Evolutionary conservation across 2,329 filamentous ascomycete genomes (phyloP).

Genomic region (Cladosporium sp.): DNA sequence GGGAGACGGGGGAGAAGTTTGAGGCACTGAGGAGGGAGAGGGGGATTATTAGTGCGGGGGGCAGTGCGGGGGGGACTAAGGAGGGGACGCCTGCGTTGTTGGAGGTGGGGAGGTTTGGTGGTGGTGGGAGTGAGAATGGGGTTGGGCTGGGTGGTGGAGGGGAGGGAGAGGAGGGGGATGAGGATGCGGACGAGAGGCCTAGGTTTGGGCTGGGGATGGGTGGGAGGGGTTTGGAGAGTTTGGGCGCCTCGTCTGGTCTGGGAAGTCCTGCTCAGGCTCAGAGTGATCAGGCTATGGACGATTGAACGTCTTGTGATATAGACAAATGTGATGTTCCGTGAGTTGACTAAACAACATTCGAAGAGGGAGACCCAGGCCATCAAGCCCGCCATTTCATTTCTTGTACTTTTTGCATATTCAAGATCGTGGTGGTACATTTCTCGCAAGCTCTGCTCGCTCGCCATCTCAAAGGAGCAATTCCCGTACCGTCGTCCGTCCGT

Average conservation of each 20-base stretch:
- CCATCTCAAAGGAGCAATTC: too few relatives aligned
- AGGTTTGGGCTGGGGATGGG: constrained; percentile 5
- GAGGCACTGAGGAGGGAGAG: constrained; percentile 51
- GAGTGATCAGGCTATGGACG: constrained; percentile 5
- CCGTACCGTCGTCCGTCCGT: too few relatives aligned
- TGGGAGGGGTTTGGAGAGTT: constrained; percentile 10
- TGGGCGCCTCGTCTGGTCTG: background rate
- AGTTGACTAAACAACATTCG: too few relatives aligned
- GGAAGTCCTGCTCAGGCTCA: background rate
- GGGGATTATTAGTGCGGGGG: constrained; percentile 29
- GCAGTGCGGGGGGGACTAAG: constrained; percentile 1
- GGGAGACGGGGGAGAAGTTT: constrained; percentile 72
- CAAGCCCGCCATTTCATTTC: background rate
- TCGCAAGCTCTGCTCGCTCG: background rate
- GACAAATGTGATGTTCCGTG: background rate
- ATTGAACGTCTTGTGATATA: background rate
- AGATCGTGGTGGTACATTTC: constrained; percentile 10
- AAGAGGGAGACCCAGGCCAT: background rate
- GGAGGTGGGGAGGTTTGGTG: background rate
- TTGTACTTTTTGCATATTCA: background rate
- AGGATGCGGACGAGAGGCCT: constrained; percentile 1
- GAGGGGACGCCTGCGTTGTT: constrained; percentile 6
- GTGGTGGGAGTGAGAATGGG: background rate
- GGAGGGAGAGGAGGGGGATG: background rate
- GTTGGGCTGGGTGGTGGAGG: background rate